These are phyloP conservation scores for Mycena amicta DNA, from an alignment of 768 basidiomycete species.

Conservation along the genomic window DNA sequence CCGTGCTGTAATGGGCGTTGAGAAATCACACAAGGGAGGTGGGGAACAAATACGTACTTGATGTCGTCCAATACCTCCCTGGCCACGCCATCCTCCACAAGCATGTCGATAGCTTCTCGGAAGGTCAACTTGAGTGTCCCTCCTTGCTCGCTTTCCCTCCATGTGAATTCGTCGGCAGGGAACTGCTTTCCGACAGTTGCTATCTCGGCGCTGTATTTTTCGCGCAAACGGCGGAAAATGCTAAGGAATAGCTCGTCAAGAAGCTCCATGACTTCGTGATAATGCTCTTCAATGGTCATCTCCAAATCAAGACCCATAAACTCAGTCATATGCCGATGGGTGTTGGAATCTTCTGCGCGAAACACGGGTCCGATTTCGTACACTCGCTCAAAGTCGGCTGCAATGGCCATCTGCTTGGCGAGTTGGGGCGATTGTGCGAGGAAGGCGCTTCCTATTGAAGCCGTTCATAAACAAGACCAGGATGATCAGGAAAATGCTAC, in stretches of 20 bases:
- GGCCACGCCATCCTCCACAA: constrained; percentile 84
- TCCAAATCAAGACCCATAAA: constrained; percentile 99
- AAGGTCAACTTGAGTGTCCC: constrained; percentile 86
- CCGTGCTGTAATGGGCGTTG: constrained; percentile 61
- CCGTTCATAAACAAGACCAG: not conserved
- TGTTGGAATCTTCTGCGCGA: constrained; percentile 96
- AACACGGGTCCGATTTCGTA: constrained; percentile 98
- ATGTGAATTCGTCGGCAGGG: constrained; percentile 95
- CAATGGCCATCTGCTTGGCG: constrained; percentile 99
- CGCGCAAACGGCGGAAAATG: constrained; percentile 84
- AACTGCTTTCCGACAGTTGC: constrained; percentile 81
- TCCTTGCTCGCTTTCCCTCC: constrained; percentile 80
- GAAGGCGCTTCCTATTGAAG: constrained; percentile 74
- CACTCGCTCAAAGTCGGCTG: constrained; percentile 96
- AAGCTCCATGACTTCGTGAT: constrained; percentile 94
- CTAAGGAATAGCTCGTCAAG: constrained; percentile 84
- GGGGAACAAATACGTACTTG: constrained; percentile 51
- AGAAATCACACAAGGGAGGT: not conserved
- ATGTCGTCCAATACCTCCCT: constrained; percentile 86
- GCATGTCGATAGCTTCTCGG: constrained; percentile 83
- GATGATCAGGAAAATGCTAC: constrained; percentile 37
- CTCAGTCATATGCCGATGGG: constrained; percentile 97
- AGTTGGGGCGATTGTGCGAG: constrained; percentile 97
- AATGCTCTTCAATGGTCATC: constrained; percentile 98
- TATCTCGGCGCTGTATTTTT: constrained; percentile 81